These are phyloP conservation scores for barley (Hordeum vulgare) DNA, from an alignment of 176 grass and related monocot genomes.

Conservation along the genomic window DNA sequence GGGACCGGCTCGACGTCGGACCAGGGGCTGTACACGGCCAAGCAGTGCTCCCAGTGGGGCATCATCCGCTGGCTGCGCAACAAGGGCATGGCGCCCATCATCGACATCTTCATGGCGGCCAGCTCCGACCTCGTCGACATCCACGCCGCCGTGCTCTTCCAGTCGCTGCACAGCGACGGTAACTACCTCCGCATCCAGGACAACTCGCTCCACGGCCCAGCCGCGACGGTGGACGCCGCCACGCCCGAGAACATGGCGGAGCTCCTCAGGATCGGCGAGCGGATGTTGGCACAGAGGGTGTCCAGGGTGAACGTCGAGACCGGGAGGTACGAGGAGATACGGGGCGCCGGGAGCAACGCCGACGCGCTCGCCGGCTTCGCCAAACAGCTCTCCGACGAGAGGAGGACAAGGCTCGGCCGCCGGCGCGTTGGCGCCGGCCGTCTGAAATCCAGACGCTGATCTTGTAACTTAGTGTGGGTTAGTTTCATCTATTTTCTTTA, in stretches of 20 bases:
- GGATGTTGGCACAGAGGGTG: conserved; percentile 42
- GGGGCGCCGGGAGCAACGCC: conserved; percentile 24
- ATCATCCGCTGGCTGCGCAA: conserved; percentile 54
- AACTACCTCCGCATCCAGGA: conserved; percentile 74
- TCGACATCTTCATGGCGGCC: conserved; percentile 55
- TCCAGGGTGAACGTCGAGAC: conserved; percentile 41
- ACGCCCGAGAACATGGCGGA: conserved; percentile 44
- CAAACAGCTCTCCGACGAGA: conserved; percentile 44
- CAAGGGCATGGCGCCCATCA: conserved; percentile 48
- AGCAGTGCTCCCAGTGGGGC: conserved; percentile 48
- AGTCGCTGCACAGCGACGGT: conserved; percentile 36
- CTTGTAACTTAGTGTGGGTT: neutral
- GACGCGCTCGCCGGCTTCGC: conserved; percentile 42
- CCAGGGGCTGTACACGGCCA: conserved; percentile 26
- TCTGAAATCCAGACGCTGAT: neutral
- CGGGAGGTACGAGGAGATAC: conserved; percentile 35
- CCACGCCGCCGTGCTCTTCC: conserved; percentile 49
- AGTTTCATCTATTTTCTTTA: neutral
- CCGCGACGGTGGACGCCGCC: conserved; percentile 36
- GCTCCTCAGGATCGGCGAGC: conserved; percentile 34
- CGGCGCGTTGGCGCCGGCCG: neutral
- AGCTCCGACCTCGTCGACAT: conserved; percentile 66
- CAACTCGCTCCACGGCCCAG: conserved; percentile 26
- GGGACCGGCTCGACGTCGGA: conserved; percentile 47
- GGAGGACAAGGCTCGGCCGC: conserved; percentile 7